Base-by-base conservation (phyloP, 768 basidiomycete genomes). In the Mycena vitilis region DNA sequence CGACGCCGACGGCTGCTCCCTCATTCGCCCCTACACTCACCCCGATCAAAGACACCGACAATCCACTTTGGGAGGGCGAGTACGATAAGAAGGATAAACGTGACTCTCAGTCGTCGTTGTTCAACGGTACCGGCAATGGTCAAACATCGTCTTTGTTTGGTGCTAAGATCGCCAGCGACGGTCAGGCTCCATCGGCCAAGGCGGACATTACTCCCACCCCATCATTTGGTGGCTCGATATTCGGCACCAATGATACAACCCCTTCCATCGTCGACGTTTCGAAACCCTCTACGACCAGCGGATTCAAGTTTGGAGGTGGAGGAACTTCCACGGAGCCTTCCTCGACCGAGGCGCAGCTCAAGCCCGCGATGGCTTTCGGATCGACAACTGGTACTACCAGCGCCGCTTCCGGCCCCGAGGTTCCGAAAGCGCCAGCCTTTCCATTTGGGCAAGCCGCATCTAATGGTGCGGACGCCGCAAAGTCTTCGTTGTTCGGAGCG, bases 21-120 rank as follows among this genome's bases (percentile, higher is more conserved):
- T 68, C 61, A 37, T 40, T 54, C 55, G 70, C 52, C n/a, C 75
- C 59, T 58, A 60, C 37, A 36, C 73, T 45, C 58, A 56, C 74
- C 18, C 81, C 83, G 23, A 73, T 81, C 18, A 82, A 82, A 49
- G 83, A 84, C 63, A 66, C 65, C 15, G 81, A 82, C 53, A 85
- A 85, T 69, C 82, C 83, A 0, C 74, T 85, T 22, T 85, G 82
- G 83, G 81, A 83, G 34, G 82, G 82, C 37, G 80, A 81, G 34
- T 18, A 23, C 20, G 23, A 20, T 6, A 79, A 76, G 58, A 75
- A 72, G 44, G 70, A 70, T 54, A 61, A 22, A 13, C 37, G 25
- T 18, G 70, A 47, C 36, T 53, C 56, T 18, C 64, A 49, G 58
- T 23, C 70, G 47, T 67, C 64, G 8, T 63, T 66, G 15, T 67